Base-by-base conservation (phyloP, 2,329 filamentous ascomycete genomes). In the Capronia coronata region DNA sequence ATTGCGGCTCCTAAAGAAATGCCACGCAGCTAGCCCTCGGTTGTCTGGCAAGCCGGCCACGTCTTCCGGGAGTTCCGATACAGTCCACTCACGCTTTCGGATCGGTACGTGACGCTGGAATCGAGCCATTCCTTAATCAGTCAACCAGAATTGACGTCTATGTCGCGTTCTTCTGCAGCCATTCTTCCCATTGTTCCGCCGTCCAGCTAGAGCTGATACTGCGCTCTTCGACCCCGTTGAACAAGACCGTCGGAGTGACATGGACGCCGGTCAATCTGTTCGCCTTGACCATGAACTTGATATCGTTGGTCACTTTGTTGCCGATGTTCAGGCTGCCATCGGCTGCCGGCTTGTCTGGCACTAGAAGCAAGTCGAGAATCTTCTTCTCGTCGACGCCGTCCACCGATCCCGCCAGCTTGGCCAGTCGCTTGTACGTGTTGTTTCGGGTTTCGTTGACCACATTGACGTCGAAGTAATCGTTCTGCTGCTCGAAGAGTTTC, bases 201-300 rank as follows among this genome's bases (percentile, higher is more conserved):
- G 78, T 83, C 79, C 89, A 96, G 19, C 82, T 78, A 50, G 85
- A 91, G 56, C 82, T 84, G 58, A 95, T 86, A 43, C 84, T 80
- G 57, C 79, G 80, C 63, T 86, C 86, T 43, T 94, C 83, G 19
- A 94, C 79, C 0, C 90, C 71, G 68, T 97, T 82, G 66, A 94
- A 90, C 43, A 94, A 75, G 16, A 91, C 88, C 0, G 90, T 96
- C 1, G 91, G 91, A 35, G 87, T 91, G 34, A 96, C 87, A 71
- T 97, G 91, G 37, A 95, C 80, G 10, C 90, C 86, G 7, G 86
- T 78, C 59, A 93, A 69, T 37, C 91, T 75, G 61, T 87, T 76
- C 42, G 69, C 69, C 77, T 90, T 94, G 54, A 91, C 80, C 62
- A 91, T 72, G 42, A 87, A 68, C 75, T 95, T 96, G 48, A 96